Conservation (phyloP, 2,329 filamentous ascomycete species). For the Fusarium haematococcum region DNA sequence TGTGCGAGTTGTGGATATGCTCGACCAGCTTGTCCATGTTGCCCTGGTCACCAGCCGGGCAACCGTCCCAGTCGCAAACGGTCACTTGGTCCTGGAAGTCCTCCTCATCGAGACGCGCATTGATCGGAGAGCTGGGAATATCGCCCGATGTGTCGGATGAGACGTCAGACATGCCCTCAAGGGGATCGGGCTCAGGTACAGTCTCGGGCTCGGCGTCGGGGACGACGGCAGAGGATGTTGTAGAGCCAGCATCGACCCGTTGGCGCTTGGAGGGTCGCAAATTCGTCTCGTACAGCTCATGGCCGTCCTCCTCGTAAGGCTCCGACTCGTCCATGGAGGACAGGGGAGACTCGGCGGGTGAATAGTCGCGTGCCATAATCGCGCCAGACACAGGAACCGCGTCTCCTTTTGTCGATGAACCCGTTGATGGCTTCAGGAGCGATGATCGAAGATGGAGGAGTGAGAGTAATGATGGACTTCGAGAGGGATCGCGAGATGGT, state of each 20-base stretch:
- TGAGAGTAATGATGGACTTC: neutral
- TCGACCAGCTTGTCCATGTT: constrained; percentile 87
- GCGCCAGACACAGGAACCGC: constrained; percentile 40
- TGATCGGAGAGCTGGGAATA: constrained; percentile 76
- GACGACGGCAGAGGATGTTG: constrained; percentile 58
- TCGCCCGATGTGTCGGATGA: constrained; percentile 93
- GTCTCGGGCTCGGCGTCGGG: constrained; percentile 58
- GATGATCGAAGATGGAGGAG: neutral
- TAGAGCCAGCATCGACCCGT: constrained; percentile 58
- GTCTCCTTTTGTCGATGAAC: constrained; percentile 31
- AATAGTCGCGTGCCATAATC: constrained; percentile 52
- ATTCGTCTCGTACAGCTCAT: constrained; percentile 56
- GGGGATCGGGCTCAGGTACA: constrained; percentile 62
- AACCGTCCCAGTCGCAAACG: constrained; percentile 82
- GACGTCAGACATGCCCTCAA: constrained; percentile 75
- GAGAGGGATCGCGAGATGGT: neutral
- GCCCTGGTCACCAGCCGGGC: constrained; percentile 74
- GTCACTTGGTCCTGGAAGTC: constrained; percentile 83
- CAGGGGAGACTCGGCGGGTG: constrained; percentile 59
- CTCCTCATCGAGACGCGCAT: constrained; percentile 78
- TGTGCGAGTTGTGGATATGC: constrained; percentile 93
- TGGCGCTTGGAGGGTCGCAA: constrained; percentile 61
- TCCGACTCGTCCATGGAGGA: constrained; percentile 61
- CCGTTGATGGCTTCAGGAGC: constrained; percentile 7
- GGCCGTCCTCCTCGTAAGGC: constrained; percentile 59